Base-by-base conservation (phyloP, 768 basidiomycete species). In the Tephrocybe sp. region DNA sequence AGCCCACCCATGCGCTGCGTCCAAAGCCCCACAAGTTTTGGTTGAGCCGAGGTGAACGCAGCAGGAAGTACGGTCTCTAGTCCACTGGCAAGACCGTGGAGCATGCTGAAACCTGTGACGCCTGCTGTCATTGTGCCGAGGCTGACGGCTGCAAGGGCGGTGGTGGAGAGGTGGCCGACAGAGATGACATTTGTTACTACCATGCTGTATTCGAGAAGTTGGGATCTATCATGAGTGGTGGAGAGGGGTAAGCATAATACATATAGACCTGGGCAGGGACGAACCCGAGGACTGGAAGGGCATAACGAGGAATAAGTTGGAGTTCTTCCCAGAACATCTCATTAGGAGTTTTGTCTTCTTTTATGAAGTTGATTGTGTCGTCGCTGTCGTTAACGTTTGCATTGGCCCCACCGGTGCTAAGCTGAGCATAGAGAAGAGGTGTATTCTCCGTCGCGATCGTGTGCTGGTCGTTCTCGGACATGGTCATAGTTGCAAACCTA, bases 41-140 rank as follows among this genome's bases (percentile, higher is more conserved):
- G 48, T 9, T 49, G 16, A 21, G 41, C 85, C 1, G 85, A 86
- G 4, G 88, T 86, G 84, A 82, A 90, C n/a, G 88, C 87, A 30
- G 85, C 78, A 0, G 89, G 88, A 19, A 89, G 76, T 49, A 90
- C 76, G 0, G 87, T 86, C 60, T 90, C 88, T 9, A 90, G 75
- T 5, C 84, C 76, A 24, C 81, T 80, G 3, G 75, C 70, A 26
- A 87, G 74, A n/a, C 84, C 84, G 42, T 79, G 78, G 1, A 85
- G 60, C 41, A 86, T 78, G 48, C 51, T 46, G 38, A 50, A 34
- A 1, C 52, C 44, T 26, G 56, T 54, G 19, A 72, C 71, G 35
- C 67, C 66, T 26, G 71, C 70, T 0, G 79, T 77, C 76, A 80
- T 78, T 5, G 71, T 72, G 4, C 69, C 78, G 8, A 80, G 60